Evolutionary conservation across 225 moss, liverwort and hornwort species (phyloP), one percentile per base, ranked within the genome.

Genomic region (Bryum argenteum): DNA sequence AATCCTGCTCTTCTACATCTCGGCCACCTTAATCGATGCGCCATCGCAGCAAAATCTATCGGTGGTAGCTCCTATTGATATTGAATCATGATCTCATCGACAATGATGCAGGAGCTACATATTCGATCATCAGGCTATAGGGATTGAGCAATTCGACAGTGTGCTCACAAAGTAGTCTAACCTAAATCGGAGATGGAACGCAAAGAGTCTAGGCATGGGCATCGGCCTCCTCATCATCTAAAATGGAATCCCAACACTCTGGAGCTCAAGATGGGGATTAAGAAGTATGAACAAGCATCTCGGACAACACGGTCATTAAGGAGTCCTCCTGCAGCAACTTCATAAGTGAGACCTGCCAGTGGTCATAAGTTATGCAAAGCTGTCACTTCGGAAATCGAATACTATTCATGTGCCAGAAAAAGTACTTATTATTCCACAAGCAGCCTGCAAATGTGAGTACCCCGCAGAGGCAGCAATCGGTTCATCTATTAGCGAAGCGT

Each of bases 1-100:
- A 20, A 78, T 41, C 20, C 58, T 41, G 52, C 71, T 77, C 26
- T 58, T 7, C 73, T 55, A 69, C 55, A 78, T 54, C 66, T 54
- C 28, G 28, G 56, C 70, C 70, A 55, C 64, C 50, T 33, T 0
- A 37, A 14, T 13, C 12, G 59, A 44, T 28, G 52, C 45, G 51
- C 58, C 62, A 55, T 58, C 50, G 41, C 51, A 54, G 13, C 41
- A 14, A 11, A 54, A 11, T n/a, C 59, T 24, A 42, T 23, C 42
- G 14, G 22, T 57, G 57, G 15, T 24, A 43, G 60, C 26, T 67
- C 9, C 48, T 41, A 37, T 3, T 43, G 17, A 42, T 61, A 16
- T 61, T 43, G 43, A 62, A 19, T 62, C 62, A 62, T 62, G 11
- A 13, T 11, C 42, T 8, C 42, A 19, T 41, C 3, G 21, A 42